Evolutionary conservation across 2,329 filamentous ascomycete genomes (phyloP).

Genomic region (Claviceps capensis): DNA sequence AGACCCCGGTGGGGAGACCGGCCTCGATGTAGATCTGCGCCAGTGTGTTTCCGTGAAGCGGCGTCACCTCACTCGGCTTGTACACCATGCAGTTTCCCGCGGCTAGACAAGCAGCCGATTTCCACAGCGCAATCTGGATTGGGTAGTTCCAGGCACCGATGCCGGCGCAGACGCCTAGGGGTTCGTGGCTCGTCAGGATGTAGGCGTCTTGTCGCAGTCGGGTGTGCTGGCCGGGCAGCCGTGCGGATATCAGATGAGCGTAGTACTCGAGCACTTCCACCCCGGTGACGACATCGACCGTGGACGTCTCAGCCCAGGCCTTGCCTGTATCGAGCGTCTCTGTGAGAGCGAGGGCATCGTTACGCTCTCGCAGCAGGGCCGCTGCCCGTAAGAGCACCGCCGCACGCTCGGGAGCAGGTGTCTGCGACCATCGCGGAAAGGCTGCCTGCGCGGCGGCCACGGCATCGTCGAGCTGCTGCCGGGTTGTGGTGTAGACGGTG

Average conservation of each 20-base stretch:
- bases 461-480: slow-evolving; percentile 55
- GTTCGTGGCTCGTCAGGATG: slow-evolving; percentile 71
- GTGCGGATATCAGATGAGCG: slow-evolving; percentile 64
- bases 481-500: slow-evolving; percentile 57
- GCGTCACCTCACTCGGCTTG: slow-evolving; percentile 79
- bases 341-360: slow-evolving; percentile 64
- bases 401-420: slow-evolving; percentile 58
- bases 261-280: slow-evolving; percentile 81
- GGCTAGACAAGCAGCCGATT: slow-evolving; percentile 71
- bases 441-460: slow-evolving; percentile 56
- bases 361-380: slow-evolving; percentile 56
- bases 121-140: slow-evolving; percentile 83
- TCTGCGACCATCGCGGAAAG: slow-evolving; percentile 65
- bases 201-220: slow-evolving; percentile 62
- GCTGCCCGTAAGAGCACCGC: slow-evolving; percentile 69
- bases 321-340: slow-evolving; percentile 84
- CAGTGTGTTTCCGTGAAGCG: slow-evolving; percentile 64
- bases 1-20: slow-evolving; percentile 67
- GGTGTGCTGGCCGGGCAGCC: slow-evolving; percentile 68
- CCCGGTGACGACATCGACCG: slow-evolving; percentile 71
- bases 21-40: slow-evolving; percentile 68
- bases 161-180: slow-evolving; percentile 71
- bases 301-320: slow-evolving; percentile 69
- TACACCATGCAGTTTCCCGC: slow-evolving; percentile 86
- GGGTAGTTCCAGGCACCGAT: slow-evolving; percentile 92